Evolutionary conservation across 345 rosid species (phyloP).

Genomic region (Salix koriyanagi): DNA sequence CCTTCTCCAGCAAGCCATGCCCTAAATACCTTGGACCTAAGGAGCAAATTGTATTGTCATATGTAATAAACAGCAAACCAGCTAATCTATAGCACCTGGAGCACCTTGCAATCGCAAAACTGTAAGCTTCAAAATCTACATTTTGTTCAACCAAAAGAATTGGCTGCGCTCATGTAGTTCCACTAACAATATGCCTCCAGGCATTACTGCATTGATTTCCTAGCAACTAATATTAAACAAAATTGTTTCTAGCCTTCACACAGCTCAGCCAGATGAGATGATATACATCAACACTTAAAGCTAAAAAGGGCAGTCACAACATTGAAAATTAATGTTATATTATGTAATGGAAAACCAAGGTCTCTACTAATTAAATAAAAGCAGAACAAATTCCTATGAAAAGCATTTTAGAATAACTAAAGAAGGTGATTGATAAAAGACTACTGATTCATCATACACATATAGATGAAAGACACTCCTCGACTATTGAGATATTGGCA

Average conservation of each 20-base stretch:
- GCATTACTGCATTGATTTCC: not conserved
- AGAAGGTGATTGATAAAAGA: conserved; percentile 33
- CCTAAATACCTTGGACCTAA: not conserved
- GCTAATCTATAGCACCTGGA: not conserved
- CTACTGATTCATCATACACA: conserved; percentile 33
- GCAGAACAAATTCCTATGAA: conserved; percentile 19
- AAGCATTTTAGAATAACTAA: conserved; percentile 34
- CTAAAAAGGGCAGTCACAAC: not conserved
- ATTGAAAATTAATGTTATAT: too few relatives aligned
- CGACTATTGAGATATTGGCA: conserved; percentile 14
- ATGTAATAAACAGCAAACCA: not conserved
- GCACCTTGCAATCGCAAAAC: not conserved
- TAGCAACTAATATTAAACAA: not conserved
- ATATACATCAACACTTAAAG: not conserved
- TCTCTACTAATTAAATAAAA: conserved; percentile 6
- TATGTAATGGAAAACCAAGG: not conserved
- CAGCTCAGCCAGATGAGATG: not conserved
- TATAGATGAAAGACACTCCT: conserved; percentile 33
- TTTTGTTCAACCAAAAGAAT: not conserved
- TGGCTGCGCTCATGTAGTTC: not conserved
- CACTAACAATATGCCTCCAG: not conserved
- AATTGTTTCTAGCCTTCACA: not conserved
- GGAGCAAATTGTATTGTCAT: not conserved
- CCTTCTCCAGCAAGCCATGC: not conserved
- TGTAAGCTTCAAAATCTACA: too few relatives aligned